These are phyloP conservation scores for Erythrobasidium hasegawianum DNA, from an alignment of 1,284 basidiomycete species.

Conservation along the genomic window DNA sequence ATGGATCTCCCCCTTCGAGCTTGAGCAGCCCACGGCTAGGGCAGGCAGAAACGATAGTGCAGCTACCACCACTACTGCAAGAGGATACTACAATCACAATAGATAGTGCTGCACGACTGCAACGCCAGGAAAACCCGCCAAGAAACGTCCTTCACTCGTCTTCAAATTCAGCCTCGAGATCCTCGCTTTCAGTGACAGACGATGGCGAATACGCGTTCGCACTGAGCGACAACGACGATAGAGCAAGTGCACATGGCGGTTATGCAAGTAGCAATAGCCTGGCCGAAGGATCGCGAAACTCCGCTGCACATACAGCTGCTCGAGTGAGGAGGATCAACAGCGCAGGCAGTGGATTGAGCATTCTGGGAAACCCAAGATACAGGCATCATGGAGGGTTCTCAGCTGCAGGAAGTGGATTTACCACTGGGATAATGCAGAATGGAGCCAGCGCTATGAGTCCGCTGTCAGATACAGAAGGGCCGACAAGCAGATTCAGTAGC, in stretches of 20 bases:
- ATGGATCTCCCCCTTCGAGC: background rate
- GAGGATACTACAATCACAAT: background rate
- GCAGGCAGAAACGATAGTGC: background rate
- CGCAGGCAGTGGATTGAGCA: background rate
- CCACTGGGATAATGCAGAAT: too few species aligned
- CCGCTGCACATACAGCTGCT: too few species aligned
- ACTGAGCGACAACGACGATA: constrained; percentile 3
- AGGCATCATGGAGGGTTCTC: background rate
- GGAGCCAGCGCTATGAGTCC: too few species aligned
- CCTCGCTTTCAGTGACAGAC: constrained; percentile 7
- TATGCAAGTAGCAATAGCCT: too few species aligned
- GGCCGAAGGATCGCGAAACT: too few species aligned
- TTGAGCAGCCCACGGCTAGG: background rate
- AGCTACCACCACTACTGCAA: background rate
- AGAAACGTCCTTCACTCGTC: constrained; percentile 20
- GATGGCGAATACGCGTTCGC: constrained; percentile 15
- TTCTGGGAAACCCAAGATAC: background rate
- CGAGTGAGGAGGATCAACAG: constrained; percentile 3
- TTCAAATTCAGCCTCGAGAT: constrained; percentile 8
- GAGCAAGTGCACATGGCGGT: background rate
- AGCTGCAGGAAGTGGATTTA: background rate
- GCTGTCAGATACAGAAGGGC: constrained; percentile 3
- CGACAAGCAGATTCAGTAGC: constrained; percentile 8
- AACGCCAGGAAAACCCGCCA: background rate
- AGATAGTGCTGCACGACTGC: background rate